phyloP scores from a whole-genome alignment of 805 yeast species.

The Myxozyma vanderwaltii region DNA sequence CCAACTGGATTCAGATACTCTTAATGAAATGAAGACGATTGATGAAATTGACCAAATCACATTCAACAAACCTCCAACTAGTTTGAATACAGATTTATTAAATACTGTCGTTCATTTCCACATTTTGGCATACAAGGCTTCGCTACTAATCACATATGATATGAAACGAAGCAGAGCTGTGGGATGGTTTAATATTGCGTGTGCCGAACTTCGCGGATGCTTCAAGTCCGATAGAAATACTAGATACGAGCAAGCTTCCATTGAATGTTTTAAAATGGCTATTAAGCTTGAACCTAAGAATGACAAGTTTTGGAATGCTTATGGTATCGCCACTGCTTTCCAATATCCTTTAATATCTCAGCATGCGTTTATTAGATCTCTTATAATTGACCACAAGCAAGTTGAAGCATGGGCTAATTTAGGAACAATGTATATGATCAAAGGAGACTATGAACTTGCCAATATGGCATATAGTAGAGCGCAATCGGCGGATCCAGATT shows the following conservation, averaged over 20 bases:
- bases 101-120: conserved; percentile 7
- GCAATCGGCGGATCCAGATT: conserved; percentile 79
- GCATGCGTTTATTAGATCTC: conserved; percentile 87
- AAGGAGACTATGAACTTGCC: conserved; percentile 72
- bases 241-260: conserved; percentile 49
- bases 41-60: conserved; percentile 34
- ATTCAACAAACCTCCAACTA: not conserved
- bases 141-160: conserved; percentile 16
- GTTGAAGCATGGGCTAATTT: conserved; percentile 76
- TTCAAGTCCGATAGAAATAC: conserved; percentile 41
- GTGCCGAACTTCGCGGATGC: conserved; percentile 48
- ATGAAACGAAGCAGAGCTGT: conserved; percentile 31
- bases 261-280: conserved; percentile 62
- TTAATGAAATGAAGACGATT: conserved; percentile 2
- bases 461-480: conserved; percentile 70
- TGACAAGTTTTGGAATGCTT: conserved; percentile 74
- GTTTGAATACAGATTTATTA: not conserved
- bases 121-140: conserved; percentile 26
- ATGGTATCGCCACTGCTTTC: conserved; percentile 74
- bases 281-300: conserved; percentile 71
- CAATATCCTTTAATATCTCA: conserved; percentile 75
- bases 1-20: conserved; percentile 1
- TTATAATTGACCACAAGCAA: conserved; percentile 67
- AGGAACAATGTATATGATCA: conserved; percentile 71
- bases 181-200: conserved; percentile 68